A percentile compares a stretch with the other conserved stretches of the same genome.
Evolutionary conservation across 2,329 filamentous ascomycete genomes (phyloP).

Genomic region (Cercospora brassicicola): DNA sequence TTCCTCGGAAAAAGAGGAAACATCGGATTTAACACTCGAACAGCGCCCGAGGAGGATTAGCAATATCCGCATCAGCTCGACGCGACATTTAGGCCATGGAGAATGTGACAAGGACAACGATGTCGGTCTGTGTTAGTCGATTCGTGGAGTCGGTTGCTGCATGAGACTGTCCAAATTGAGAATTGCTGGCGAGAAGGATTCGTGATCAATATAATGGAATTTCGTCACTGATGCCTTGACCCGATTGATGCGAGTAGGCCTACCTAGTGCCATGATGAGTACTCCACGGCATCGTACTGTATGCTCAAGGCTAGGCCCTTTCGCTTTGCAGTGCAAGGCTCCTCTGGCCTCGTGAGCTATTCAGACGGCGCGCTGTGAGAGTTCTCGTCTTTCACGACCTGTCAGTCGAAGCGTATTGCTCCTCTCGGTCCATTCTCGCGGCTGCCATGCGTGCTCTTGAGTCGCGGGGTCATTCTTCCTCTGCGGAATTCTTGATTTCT

Average conservation of each 20-base stretch:
- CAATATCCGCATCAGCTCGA: background rate
- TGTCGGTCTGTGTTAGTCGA: background rate
- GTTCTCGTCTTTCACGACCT: background rate
- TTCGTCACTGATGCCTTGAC: background rate
- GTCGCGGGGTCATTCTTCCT: background rate
- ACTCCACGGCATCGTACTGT: background rate
- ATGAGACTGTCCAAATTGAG: background rate
- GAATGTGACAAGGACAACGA: background rate
- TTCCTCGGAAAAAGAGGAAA: background rate
- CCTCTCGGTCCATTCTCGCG: background rate
- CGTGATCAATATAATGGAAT: background rate
- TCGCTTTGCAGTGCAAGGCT: background rate
- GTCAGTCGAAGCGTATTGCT: background rate
- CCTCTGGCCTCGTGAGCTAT: background rate
- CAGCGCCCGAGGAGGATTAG: background rate
- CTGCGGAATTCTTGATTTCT: background rate
- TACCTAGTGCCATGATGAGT: background rate
- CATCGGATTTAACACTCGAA: background rate
- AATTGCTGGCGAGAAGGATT: background rate
- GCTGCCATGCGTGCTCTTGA: background rate
- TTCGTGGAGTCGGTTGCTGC: background rate
- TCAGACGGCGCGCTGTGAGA: background rate
- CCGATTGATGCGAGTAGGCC: background rate
- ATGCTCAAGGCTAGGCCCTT: background rate
- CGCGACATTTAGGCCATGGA: background rate